These are phyloP conservation scores for Hyaloperonospora arabidopsidis DNA, from an alignment of 352 stramenopile species.

Conservation along the genomic window DNA sequence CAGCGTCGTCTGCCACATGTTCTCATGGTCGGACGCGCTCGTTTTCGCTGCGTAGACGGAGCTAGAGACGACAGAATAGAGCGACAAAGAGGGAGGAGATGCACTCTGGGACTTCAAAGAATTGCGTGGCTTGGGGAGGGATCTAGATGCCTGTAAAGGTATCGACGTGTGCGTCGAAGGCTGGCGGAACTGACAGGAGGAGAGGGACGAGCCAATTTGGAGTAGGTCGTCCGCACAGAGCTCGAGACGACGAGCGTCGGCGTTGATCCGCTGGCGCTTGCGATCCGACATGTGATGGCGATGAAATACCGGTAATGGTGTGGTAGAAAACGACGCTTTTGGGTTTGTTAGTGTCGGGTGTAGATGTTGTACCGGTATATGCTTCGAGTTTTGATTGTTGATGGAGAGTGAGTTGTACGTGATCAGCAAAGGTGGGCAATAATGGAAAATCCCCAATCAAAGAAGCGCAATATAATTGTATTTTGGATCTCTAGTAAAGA, in stretches of 20 bases:
- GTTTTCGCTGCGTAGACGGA: conserved; percentile 21
- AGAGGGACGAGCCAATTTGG: conserved; percentile 21
- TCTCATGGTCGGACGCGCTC: conserved; percentile 4
- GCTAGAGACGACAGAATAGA: conserved; percentile 37
- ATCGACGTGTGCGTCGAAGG: conserved; percentile 8
- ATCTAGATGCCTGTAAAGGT: conserved; percentile 11
- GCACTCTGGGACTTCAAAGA: neutral
- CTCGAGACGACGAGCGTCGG: conserved; percentile 24
- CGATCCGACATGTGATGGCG: conserved; percentile 15
- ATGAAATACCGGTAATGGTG: neutral
- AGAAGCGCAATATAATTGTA: no score
- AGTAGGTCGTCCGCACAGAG: conserved; percentile 29
- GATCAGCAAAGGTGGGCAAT: no score
- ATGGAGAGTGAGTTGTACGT: no score
- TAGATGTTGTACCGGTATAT: no score
- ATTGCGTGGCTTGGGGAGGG: conserved; percentile 9
- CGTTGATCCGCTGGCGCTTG: conserved; percentile 22
- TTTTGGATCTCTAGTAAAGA: no score
- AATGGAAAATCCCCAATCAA: no score
- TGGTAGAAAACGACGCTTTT: no score
- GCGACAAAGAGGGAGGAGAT: conserved; percentile 18
- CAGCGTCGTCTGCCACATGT: conserved; percentile 31
- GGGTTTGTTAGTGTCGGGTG: no score
- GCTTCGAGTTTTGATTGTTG: no score
- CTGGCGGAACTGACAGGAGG: conserved; percentile 21